Evolutionary conservation across 148 eudicot genomes (phyloP).

Genomic region (Rhododendron simsii): DNA sequence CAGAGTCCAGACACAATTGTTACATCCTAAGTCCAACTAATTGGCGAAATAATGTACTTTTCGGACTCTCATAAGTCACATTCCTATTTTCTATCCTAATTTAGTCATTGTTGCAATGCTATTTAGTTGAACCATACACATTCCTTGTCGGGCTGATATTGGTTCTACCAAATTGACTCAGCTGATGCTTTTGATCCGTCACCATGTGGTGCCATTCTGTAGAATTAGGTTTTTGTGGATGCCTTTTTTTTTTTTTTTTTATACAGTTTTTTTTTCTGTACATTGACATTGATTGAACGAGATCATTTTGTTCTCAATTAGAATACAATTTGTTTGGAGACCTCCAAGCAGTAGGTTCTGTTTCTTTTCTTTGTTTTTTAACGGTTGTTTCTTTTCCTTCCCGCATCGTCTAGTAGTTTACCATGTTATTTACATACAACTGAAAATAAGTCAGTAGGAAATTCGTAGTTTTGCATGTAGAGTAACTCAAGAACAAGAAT

Average conservation of each 20-base stretch:
- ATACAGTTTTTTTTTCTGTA: not conserved
- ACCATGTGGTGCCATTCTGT: not conserved
- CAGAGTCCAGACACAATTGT: not conserved
- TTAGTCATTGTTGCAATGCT: not conserved
- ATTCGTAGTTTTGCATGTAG: not conserved
- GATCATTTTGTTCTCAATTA: not conserved
- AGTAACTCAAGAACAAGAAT: not conserved
- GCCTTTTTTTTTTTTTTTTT: not conserved
- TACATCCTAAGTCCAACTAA: not conserved
- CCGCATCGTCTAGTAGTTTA: not conserved
- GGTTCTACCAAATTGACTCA: not conserved
- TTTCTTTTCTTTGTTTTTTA: not conserved
- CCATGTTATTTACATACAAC: not conserved
- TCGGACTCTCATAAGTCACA: not conserved
- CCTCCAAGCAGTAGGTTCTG: not conserved
- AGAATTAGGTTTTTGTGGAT: not conserved
- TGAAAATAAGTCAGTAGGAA: not conserved
- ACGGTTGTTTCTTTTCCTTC: not conserved
- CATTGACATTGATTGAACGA: not conserved
- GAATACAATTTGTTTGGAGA: no score
- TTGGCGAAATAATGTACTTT: not conserved
- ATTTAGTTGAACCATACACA: not conserved
- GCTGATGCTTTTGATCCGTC: not conserved
- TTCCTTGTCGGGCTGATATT: not conserved
- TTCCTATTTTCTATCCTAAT: not conserved